These are phyloP conservation scores for Lactarius hatsudake DNA, from an alignment of 768 basidiomycete species.

Conservation along the genomic window DNA sequence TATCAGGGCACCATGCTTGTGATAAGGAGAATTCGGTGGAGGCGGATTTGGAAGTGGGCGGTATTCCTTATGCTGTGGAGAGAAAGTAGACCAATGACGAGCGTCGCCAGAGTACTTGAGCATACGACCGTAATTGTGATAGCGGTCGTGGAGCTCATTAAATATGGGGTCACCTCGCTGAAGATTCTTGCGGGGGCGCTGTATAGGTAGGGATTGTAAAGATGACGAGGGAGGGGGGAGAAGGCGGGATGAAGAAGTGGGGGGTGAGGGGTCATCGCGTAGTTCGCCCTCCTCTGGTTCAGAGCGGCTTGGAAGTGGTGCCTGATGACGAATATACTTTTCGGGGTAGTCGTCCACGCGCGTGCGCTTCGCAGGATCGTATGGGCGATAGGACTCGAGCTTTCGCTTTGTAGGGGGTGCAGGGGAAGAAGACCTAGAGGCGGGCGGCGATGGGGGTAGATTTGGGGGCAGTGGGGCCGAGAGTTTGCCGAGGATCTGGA, in stretches of 20 bases:
- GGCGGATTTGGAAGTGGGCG: slow-evolving; percentile 63
- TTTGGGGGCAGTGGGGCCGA: slow-evolving; percentile 43
- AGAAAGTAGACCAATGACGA: slow-evolving; percentile 72
- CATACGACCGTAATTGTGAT: slow-evolving; percentile 63
- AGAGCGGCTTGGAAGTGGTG: slow-evolving; percentile 33
- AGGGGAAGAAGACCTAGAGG: slow-evolving; percentile 44
- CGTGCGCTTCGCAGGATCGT: slow-evolving; percentile 30
- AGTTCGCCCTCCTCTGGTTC: slow-evolving; percentile 51
- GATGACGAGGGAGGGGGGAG: slow-evolving; percentile 31
- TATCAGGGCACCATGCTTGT: slow-evolving; percentile 71
- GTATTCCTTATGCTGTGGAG: slow-evolving; percentile 61
- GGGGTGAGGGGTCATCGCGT: slow-evolving; percentile 37
- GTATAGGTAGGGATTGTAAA: slow-evolving; percentile 51
- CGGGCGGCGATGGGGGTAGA: slow-evolving; percentile 46
- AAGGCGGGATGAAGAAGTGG: slow-evolving; percentile 22
- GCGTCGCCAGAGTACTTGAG: slow-evolving; percentile 85
- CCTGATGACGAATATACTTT: slow-evolving; percentile 32
- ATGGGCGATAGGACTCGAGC: slow-evolving; percentile 27
- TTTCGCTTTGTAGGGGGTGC: slow-evolving; percentile 41
- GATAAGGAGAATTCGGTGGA: slow-evolving; percentile 62
- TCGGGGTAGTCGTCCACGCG: slow-evolving; percentile 32
- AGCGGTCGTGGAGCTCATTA: slow-evolving; percentile 64
- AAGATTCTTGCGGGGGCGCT: slow-evolving; percentile 60
- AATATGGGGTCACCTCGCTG: slow-evolving; percentile 45
- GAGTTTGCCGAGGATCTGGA: slow-evolving; percentile 43